These are phyloP conservation scores for Glarea lozoyensis DNA, from an alignment of 495 filamentous ascomycete genomes.

Conservation along the genomic window DNA sequence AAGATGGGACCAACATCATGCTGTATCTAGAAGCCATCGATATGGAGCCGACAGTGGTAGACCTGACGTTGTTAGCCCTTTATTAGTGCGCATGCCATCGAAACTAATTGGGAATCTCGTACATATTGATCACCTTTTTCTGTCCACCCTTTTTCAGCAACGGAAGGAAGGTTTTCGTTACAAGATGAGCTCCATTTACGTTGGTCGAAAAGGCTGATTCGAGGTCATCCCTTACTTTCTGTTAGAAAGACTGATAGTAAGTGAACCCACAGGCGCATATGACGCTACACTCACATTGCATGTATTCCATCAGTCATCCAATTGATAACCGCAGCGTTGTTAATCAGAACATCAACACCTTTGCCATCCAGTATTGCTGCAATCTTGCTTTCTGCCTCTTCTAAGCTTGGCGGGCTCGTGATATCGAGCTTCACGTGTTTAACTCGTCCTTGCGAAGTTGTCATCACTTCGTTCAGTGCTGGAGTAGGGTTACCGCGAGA, in stretches of 20 bases:
- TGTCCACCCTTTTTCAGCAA: constrained; percentile 32
- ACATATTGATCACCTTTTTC: constrained; percentile 42
- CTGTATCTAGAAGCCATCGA: constrained; percentile 16
- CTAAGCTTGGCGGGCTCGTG: constrained; percentile 20
- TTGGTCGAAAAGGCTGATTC: constrained; percentile 34
- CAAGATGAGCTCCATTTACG: constrained; percentile 32
- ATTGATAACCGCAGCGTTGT: constrained; percentile 29
- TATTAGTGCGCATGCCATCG: no score
- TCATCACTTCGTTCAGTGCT: constrained; percentile 16
- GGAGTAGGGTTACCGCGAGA: constrained; percentile 23
- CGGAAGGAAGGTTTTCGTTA: constrained; percentile 35
- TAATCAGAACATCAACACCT: constrained; percentile 31
- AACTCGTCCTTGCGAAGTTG: constrained; percentile 21
- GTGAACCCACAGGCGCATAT: no score
- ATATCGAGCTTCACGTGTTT: constrained; percentile 25
- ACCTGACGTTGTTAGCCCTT: constrained; percentile 12
- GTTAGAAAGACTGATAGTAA: constrained; percentile 6
- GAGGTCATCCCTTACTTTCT: constrained; percentile 25
- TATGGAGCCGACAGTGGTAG: constrained; percentile 37
- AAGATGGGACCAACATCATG: constrained; percentile 27
- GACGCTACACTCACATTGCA: constrained; percentile 29
- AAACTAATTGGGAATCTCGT: constrained; percentile 7
- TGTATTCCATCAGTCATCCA: constrained; percentile 20
- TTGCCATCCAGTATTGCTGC: constrained; percentile 18
- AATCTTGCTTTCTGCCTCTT: constrained; percentile 23